Base-by-base conservation (phyloP, 306 rosid genomes). In the Fagus crenata region DNA sequence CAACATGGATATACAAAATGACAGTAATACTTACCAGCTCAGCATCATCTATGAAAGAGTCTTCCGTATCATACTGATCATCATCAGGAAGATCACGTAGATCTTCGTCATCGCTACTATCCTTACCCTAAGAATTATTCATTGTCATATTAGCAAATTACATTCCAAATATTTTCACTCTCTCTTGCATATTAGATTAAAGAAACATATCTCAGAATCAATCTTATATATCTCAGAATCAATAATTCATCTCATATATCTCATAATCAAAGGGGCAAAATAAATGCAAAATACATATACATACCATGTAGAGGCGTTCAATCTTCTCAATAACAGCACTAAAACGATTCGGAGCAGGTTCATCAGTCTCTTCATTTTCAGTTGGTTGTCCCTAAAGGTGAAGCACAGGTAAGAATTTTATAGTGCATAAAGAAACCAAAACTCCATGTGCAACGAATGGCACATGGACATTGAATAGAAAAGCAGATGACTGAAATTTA, bases 251-350 rank as follows among this genome's bases (percentile, higher is more conserved):
- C 28, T 22, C 28, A 22, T 22, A 22, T 22, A 22, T 22, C 28
- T 22, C 28, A 22, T 22, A 22, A 22, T 22, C 28, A 4, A 72
- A 73, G 14, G 11, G 1, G 22, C 53, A 17, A 41, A 72, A 49
- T 31, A 70, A 1, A 75, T 7, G 43, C 31, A 71, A 83, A 63
- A 4, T 53, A 75, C 40, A 75, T 28, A 31, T 6, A 13, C 73
- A 73, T 86, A 92, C 99, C 97, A 86, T 91, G 76, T 95, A 95
- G 74, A 95, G 96, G 59, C 98, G 92, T 75, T 95, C 99, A 64
- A 95, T 95, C 91, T 95, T 95, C 93, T 91, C 97, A 68, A 92
- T 92, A 49, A 95, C 97, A 76, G 98, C 99, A 89, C 92, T 95
- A 81, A 92, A 95, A 33, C 99, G 97, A 86, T 88, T 81, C n/a